These are phyloP conservation scores for Aureobasidium sp. DNA, from an alignment of 2,329 filamentous ascomycete genomes.

Conservation along the genomic window DNA sequence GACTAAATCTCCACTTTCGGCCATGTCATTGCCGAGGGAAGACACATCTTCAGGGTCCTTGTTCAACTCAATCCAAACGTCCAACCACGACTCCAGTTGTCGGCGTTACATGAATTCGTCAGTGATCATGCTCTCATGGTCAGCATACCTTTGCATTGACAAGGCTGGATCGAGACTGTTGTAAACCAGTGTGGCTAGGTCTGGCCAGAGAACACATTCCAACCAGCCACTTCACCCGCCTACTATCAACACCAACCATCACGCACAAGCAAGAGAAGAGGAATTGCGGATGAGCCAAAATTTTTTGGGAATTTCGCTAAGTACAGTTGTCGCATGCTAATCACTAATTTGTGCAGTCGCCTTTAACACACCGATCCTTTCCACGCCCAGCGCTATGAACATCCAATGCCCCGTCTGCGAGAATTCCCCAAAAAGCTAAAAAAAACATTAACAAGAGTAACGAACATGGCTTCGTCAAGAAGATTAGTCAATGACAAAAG, in stretches of 20 bases:
- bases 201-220: background rate
- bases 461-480: conserved; percentile 5
- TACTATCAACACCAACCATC: background rate
- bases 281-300: background rate
- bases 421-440: background rate
- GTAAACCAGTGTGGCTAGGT: background rate
- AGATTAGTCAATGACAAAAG: background rate
- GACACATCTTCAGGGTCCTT: background rate
- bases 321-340: conserved; percentile 12
- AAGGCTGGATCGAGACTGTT: background rate
- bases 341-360: conserved; percentile 12
- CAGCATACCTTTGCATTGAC: background rate
- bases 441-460: background rate
- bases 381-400: conserved; percentile 12
- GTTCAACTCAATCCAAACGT: background rate
- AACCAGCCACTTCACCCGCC: background rate
- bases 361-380: background rate
- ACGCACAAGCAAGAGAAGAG: background rate
- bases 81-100: background rate
- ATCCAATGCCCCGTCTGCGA: conserved; percentile 9
- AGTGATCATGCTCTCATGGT: background rate
- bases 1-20: conserved; percentile 2
- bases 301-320: background rate
- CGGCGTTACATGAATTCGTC: background rate
- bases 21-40: conserved; percentile 1